phyloP scores from a whole-genome alignment of 441 rosid genomes.

The Gossypium schwendimanii region DNA sequence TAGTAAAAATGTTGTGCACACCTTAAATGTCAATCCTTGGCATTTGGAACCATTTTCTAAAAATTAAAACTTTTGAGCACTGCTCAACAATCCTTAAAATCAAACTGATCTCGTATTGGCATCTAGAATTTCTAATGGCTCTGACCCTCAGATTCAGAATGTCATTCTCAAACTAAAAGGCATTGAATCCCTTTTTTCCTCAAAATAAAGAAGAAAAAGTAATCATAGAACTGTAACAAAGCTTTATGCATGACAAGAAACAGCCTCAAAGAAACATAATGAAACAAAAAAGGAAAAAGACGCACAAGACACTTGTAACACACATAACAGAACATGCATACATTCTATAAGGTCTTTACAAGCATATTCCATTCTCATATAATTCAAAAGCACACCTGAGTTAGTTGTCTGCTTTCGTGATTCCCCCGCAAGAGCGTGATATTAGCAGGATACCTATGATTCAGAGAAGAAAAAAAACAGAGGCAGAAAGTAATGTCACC shows the following conservation, averaged over 20 bases:
- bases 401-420: constrained; percentile 98
- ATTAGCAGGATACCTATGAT: constrained; percentile 83
- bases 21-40: not conserved
- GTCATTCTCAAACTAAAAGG: not conserved
- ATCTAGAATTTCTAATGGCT: not conserved
- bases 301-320: not conserved
- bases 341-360: not conserved
- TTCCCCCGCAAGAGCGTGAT: constrained; percentile 98
- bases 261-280: not conserved
- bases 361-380: not conserved
- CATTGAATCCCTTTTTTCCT: not conserved
- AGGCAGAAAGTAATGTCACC: constrained; percentile 1
- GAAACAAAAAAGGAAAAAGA: not conserved
- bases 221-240: not conserved
- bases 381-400: constrained; percentile 60
- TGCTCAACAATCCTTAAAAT: not conserved
- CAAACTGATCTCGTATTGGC: not conserved
- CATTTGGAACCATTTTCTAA: not conserved
- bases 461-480: constrained; percentile 1
- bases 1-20: constrained; percentile 17
- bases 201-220: not conserved
- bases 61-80: not conserved
- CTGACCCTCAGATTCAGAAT: not conserved
- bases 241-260: not conserved
- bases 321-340: not conserved